Percentiles rank a stretch among this genome's conserved stretches.
phyloP scores from a whole-genome alignment of 352 stramenopile species.

The Globisporangium takayamanum region DNA sequence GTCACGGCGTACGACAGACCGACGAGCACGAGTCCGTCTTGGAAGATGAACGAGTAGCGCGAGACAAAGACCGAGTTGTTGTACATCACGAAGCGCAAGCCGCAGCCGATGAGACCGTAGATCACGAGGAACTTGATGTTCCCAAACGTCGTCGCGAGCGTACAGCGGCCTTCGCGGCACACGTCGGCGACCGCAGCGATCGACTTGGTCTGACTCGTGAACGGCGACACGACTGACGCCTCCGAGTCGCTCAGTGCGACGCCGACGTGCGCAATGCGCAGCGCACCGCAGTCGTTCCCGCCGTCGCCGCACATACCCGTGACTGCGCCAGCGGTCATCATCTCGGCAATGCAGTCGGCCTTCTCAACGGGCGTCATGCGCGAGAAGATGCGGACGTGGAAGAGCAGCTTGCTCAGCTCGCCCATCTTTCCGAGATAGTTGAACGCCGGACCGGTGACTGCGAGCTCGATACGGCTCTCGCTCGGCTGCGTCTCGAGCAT shows the following conservation, averaged over 20 bases:
- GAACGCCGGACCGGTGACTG: slow-evolving; percentile 33
- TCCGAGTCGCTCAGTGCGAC: slow-evolving; percentile 73
- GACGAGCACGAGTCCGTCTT: slow-evolving; percentile 58
- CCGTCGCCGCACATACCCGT: slow-evolving; percentile 53
- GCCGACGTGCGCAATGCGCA: slow-evolving; percentile 72
- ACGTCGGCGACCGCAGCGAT: slow-evolving; percentile 81
- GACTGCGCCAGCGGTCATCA: slow-evolving; percentile 34
- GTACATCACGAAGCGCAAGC: slow-evolving; percentile 61
- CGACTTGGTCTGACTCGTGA: slow-evolving; percentile 75
- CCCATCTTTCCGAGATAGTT: slow-evolving; percentile 20
- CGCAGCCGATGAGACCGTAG: slow-evolving; percentile 74
- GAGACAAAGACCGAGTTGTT: slow-evolving; percentile 67
- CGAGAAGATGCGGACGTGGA: slow-evolving; percentile 44
- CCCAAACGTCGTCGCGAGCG: slow-evolving; percentile 77
- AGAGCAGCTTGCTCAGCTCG: slow-evolving; percentile 29
- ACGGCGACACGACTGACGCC: slow-evolving; percentile 74
- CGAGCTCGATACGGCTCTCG: slow-evolving; percentile 25
- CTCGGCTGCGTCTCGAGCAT: slow-evolving; percentile 16
- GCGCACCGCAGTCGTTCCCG: slow-evolving; percentile 75
- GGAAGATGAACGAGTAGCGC: slow-evolving; percentile 68
- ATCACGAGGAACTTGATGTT: slow-evolving; percentile 87
- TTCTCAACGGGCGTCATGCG: slow-evolving; percentile 45
- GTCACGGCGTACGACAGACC: slow-evolving; percentile 67
- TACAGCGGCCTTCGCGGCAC: slow-evolving; percentile 80
- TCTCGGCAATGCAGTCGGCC: slow-evolving; percentile 27